phyloP scores from a whole-genome alignment of 139 green algal species.

The Volvox africanus region DNA sequence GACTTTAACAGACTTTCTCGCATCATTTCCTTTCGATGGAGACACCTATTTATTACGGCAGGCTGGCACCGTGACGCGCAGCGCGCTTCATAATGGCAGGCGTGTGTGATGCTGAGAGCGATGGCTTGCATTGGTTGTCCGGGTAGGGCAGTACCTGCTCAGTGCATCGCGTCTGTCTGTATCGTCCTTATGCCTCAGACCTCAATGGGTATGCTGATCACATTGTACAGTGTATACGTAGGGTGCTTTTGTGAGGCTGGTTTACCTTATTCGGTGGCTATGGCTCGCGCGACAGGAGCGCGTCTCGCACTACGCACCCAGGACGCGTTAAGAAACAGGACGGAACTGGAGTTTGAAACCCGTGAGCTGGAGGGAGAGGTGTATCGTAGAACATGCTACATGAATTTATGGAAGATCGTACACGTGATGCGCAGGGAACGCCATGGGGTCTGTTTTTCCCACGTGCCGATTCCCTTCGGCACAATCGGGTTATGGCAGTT shows the following conservation, averaged over 20 bases:
- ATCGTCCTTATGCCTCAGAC: neutral
- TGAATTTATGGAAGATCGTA: neutral
- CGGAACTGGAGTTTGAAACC: neutral
- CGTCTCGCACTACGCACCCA: neutral
- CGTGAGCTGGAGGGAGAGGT: neutral
- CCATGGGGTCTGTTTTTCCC: neutral
- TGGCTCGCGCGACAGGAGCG: neutral
- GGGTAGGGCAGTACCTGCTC: neutral
- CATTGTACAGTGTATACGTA: neutral
- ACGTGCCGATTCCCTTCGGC: neutral
- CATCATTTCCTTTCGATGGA: conserved; percentile 18
- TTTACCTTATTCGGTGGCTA: neutral
- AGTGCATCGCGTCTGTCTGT: neutral
- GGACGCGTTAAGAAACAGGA: neutral
- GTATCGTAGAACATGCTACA: neutral
- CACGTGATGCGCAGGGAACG: neutral
- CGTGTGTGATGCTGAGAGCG: neutral
- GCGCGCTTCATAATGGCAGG: neutral
- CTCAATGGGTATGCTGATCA: neutral
- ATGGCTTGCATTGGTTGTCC: neutral
- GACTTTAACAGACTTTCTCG: neutral
- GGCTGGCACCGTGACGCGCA: neutral
- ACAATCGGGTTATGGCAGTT: neutral
- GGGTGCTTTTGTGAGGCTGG: neutral
- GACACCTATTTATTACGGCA: neutral